phyloP scores from a whole-genome alignment of 192 early-diverging fungal genomes.

The Coemansia sp. region DNA sequence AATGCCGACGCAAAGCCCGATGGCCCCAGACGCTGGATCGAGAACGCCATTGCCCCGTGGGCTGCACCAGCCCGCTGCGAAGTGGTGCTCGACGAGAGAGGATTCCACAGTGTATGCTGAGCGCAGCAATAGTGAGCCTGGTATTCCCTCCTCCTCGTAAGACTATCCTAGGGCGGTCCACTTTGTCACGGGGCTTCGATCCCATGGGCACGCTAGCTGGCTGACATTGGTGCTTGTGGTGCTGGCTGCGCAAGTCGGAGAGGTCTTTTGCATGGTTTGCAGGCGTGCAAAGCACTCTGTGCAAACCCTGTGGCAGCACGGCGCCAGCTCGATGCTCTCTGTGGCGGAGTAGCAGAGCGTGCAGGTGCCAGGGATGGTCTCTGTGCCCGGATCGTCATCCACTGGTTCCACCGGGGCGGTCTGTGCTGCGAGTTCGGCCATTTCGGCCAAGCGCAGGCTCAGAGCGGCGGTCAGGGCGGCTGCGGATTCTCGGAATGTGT shows the following conservation, averaged over 20 bases:
- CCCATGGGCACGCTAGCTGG: constrained; percentile 32
- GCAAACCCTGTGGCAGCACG: constrained; percentile 35
- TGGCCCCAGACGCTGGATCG: constrained; percentile 36
- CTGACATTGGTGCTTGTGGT: too few species aligned
- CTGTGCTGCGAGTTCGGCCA: neutral
- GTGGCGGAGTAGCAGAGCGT: constrained; percentile 42
- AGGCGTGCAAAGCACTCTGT: constrained; percentile 25
- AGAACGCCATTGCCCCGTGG: constrained; percentile 39
- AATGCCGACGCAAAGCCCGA: constrained; percentile 10
- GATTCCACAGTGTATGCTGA: constrained; percentile 23
- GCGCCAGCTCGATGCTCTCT: constrained; percentile 23
- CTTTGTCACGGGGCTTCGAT: constrained; percentile 11
- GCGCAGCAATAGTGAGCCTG: too few species aligned
- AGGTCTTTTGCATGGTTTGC: constrained; percentile 11
- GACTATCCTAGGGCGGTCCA: constrained; percentile 2
- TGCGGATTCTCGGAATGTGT: neutral
- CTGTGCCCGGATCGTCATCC: constrained; percentile 19
- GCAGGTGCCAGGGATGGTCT: constrained; percentile 21
- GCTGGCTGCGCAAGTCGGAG: neutral
- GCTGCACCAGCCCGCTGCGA: constrained; percentile 31
- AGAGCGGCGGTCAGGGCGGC: neutral
- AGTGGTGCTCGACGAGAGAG: constrained; percentile 22
- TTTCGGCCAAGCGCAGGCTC: neutral
- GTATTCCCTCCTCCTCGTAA: neutral
- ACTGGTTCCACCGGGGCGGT: neutral